Evolutionary conservation across 345 rosid species (phyloP), one percentile per base, ranked within the genome.

Genomic region (Lepidium didymum): DNA sequence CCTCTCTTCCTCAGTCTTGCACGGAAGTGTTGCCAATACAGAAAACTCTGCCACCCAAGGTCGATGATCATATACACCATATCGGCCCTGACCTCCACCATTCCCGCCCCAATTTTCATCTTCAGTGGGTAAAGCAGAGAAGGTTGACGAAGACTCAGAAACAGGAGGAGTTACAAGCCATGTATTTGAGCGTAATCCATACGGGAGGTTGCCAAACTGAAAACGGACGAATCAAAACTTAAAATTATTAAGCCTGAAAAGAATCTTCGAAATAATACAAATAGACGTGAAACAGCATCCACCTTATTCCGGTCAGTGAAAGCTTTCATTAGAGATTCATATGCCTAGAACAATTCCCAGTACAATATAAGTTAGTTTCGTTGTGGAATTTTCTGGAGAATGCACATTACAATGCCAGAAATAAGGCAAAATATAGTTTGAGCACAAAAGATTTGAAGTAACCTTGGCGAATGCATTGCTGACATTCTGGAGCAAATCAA

Each of bases 191-290:
- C 98, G 96, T 69, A 93, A 85, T 16, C 98, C 96, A 37, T 81
- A 90, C 19, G 98, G 97, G 71, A 93, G 90, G 76, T 90, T 88
- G 54, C 98, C 98, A 81, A 87, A 93, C 98, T 93, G 87, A 66
- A 73, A 76, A 25, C 19, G 4, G 43, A 50, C 9, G 15, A 37
- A 33, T 0, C 27, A 31, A 54, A 55, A 60, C 9, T 36, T 46
- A 10, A 57, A 25, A 50, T 31, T 54, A 33, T n/a, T 71, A 45
- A 54, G 12, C 33, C 61, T 14, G 8, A 47, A 61, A 45, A 33
- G 12, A 21, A 46, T 44, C 55, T 11, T 35, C 15, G 7, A 34
- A 38, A 18, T 11, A 33, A 19, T 13, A 45, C 11, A 59, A 46
- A 13, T 16, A 50, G 25, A 42, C 19, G 36, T 16, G 12, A 34